Base-by-base conservation (phyloP, 257 asterid genomes). In the Vinca minor region DNA sequence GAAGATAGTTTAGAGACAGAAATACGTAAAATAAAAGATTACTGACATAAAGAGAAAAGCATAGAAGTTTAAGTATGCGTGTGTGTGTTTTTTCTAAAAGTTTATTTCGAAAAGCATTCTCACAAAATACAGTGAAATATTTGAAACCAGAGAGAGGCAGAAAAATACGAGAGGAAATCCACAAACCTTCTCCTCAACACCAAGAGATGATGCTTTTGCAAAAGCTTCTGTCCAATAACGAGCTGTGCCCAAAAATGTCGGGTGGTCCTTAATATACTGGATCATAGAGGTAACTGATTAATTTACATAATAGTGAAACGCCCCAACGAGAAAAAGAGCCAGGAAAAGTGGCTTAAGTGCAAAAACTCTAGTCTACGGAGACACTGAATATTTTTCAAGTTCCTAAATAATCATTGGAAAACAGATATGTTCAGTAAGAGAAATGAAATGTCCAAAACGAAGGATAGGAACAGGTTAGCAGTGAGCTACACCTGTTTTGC, bases 141-240 rank as follows among this genome's bases (percentile, higher is more conserved):
- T 31, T 3, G 20, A 5, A 36, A n/a, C 1, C 7, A 7, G 41
- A 17, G 54, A 47, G 49, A 15, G 10, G 9, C 25, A 34, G 55
- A 34, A 60, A 18, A 34, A 41, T 41, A 21, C 7, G 39, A 31
- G 12, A 12, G 46, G 26, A 36, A n/a, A 57, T 52, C 29, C 20
- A 34, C 60, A 26, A 26, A 91, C 96, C 94, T 92, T 92, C 76
- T 89, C 98, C 71, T 82, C 98, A 20, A 81, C 83, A 38, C 89
- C 94, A 74, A 81, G 88, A 69, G 87, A 77, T 4, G 89, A 77
- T 10, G 83, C 65, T 82, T 72, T 89, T 41, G 98, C 97, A 85
- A 87, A 92, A 71, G 96, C 80, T 74, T 92, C 97, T 3, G 98
- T 92, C 98, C 98, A 92, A 77, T 92, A 87, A 52, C 96, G 96